Percentiles rank a stretch among this genome's conserved stretches.
These are phyloP conservation scores for Capronia coronata DNA, from an alignment of 2,329 filamentous ascomycete genomes.

Conservation along the genomic window DNA sequence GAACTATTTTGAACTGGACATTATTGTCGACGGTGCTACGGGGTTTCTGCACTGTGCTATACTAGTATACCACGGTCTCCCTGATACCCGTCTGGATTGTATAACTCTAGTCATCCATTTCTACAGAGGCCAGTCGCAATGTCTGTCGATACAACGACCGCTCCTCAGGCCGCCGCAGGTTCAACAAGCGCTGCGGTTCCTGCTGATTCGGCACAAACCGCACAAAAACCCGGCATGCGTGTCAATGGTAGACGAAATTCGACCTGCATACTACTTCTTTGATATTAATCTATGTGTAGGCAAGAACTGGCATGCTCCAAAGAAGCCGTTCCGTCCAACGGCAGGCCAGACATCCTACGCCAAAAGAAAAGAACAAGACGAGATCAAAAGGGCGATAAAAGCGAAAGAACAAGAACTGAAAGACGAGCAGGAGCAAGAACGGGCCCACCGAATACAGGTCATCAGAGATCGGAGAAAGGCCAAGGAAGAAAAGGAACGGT, in stretches of 20 bases:
- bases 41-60: no score
- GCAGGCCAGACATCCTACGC: constrained; percentile 72
- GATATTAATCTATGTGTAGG: constrained; percentile 48
- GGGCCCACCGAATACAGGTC: constrained; percentile 67
- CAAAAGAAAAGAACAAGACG: constrained; percentile 65
- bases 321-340: constrained; percentile 76
- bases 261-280: constrained; percentile 12
- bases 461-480: constrained; percentile 79
- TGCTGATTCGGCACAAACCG: neutral
- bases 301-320: constrained; percentile 86
- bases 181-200: neutral
- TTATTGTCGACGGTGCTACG: no score
- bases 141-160: constrained; percentile 3
- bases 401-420: constrained; percentile 93
- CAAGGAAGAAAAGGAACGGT: constrained; percentile 89
- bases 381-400: constrained; percentile 69
- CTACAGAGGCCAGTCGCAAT: neutral
- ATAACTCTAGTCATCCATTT: no score
- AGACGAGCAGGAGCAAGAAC: constrained; percentile 85
- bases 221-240: constrained; percentile 16
- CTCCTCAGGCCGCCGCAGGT: neutral
- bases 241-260: constrained; percentile 19
- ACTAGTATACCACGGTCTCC: no score
- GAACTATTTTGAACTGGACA: no score
- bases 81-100: no score